Evolutionary conservation across 805 yeast genomes (phyloP), one percentile per base, ranked within the genome.

Genomic region (Zygosaccharomyces bisporus): DNA sequence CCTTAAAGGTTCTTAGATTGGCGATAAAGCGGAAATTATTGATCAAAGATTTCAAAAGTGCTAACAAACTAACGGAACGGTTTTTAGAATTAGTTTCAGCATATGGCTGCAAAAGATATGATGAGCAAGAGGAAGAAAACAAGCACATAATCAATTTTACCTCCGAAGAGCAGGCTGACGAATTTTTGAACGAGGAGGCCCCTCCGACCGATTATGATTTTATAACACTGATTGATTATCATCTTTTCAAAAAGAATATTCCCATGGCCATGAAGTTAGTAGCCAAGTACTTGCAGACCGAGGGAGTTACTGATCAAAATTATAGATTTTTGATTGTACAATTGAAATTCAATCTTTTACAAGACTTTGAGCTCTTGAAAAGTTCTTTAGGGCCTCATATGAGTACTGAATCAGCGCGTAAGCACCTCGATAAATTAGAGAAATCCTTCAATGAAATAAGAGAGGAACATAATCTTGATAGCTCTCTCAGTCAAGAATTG

Each of bases 1-100:
- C 67, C 44, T 67, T 74, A 2, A 64, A 66, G 32, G 57, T 72
- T 12, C 53, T 67, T 9, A 57, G 63, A 14, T 48, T 60, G 3
- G 69, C 70, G 23, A 60, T 75, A 17, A 57, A 61, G 21, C 60
- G 54, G 17, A 69, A 68, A 45, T 45, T 69, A 7, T 39, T 43
- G 3, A 41, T 63, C 0, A 53, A 58, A 9, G 57, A 64, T 27
- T 30, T 47, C 7, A 58, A 51, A 0, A 57, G 58, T 17, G 68
- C 71, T 1, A 47, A 56, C 5, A 34, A 51, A n/a, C 67, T 76
- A 64, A 61, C 57, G 51, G 62, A 34, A 23, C 60, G 53, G 34
- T 57, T 51, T 44, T 48, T 59, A 10, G 45, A 57, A 8, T 52
- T 67, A 12, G 54, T 67, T 4, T 52, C 53, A 41, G 27, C 47